Evolutionary conservation across 148 eudicot species (phyloP).

Genomic region (Arctostaphylos glauca): DNA sequence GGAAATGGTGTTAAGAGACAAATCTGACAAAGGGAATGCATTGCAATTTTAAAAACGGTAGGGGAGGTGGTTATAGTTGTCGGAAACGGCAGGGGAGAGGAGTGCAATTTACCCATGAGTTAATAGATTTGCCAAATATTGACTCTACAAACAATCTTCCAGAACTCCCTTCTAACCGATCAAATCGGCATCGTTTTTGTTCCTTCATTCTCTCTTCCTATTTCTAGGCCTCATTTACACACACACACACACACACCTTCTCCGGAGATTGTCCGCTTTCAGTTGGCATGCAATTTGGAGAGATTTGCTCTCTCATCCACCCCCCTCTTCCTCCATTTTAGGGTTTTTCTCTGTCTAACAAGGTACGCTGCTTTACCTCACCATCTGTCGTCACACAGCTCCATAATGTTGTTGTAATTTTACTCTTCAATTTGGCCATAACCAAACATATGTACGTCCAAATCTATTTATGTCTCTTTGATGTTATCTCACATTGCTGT

Average conservation of each 20-base stretch:
- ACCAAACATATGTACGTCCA: not conserved
- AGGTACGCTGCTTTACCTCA: slow-evolving; percentile 10
- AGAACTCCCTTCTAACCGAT: not conserved
- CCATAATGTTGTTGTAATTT: not conserved
- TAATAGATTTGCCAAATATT: not conserved
- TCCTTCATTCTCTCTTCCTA: not conserved
- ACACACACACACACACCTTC: not conserved
- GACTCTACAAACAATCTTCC: not conserved
- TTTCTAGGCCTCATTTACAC: not conserved
- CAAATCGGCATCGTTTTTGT: not conserved
- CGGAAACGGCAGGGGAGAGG: too few species aligned
- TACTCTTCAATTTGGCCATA: not conserved
- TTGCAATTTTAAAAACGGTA: too few species aligned
- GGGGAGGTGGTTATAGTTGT: too few species aligned
- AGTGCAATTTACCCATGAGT: not conserved
- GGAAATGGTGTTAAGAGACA: too few species aligned
- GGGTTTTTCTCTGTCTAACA: slow-evolving; percentile 16
- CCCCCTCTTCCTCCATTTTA: slow-evolving; percentile 4
- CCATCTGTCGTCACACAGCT: not conserved
- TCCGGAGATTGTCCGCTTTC: not conserved
- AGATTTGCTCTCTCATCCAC: slow-evolving; percentile 5
- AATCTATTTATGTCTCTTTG: not conserved
- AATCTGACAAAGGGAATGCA: too few species aligned
- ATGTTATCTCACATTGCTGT: not conserved
- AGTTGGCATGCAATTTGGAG: slow-evolving; percentile 7